Evolutionary conservation across 2,329 filamentous ascomycete species (phyloP), one percentile per base, ranked within the genome.

Genomic region (Aspergillus hortae): DNA sequence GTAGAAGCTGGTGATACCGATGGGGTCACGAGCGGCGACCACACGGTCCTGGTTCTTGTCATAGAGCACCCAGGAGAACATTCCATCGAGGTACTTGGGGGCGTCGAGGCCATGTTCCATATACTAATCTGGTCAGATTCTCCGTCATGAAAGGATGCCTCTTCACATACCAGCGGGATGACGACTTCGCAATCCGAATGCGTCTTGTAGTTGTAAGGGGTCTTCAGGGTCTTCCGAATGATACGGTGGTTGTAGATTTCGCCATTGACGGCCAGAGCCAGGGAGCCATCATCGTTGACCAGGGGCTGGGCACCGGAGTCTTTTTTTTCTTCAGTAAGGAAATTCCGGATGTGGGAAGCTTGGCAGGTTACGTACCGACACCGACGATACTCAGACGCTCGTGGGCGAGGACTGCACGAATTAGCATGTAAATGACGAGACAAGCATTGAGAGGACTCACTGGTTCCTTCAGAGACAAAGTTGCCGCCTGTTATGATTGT

Each of bases 211-310:
- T 92, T 87, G 76, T 96, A 96, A 35, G 86, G 83, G 55, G 80
- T 84, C 76, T 90, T 90, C 65, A 96, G 79, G 64, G 80, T 80
- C 78, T 96, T 97, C 70, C 94, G 88, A 67, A 99, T 81, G 67
- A 96, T 84, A 70, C 92, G 89, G 78, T 99, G 94, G 85, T 99
- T 99, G 83, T 99, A 99, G 72, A 99, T 99, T 74, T 99, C 94
- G 76, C 94, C 94, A 75, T 99, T 99, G 84, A 97, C 94, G 60
- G 94, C 92, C 56, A 99, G 85, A 59, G 92, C 86, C 66, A 99
- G 87, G 65, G 81, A 87, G 60, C 86, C 87, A 72, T 97, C 92
- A 62, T 90, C 85, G 79, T 91, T 97, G 80, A 92, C 88, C 61
- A 99, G 81, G 59, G 94, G 94, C 77, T 99, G 94, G 48, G 94